Base-by-base conservation (phyloP, 257 asterid genomes). In the Cynanchum wilfordii region DNA sequence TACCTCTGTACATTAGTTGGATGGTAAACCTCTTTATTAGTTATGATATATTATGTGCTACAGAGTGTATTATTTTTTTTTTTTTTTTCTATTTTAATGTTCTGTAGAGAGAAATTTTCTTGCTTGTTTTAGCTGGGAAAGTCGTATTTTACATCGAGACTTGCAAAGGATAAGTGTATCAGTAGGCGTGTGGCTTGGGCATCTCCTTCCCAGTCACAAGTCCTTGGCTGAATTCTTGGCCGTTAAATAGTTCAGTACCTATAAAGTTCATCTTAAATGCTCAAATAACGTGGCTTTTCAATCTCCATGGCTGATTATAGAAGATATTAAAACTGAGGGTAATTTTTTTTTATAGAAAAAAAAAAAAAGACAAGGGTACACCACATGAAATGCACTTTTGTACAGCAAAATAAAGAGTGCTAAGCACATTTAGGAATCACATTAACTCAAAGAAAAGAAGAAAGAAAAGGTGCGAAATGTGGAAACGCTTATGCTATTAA, bases 401-500 rank as follows among this genome's bases (percentile, higher is more conserved):
- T 60, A 60, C 71, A 50, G 30, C 27, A 36, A 29, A 60, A 24
- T 19, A 49, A 62, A 42, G 47, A 42, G 22, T 58, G 68, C 17
- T 40, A 19, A 27, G 29, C 75, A 56, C 42, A 9, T 9, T n/a
- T 19, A 47, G 68, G 30, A 36, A 47, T 62, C 29, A 20, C 20
- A 63, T 50, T 36, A 42, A 38, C 65, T 4, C 5, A 19, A 60
- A 5, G 19, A 33, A 62, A 29, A 19, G 3, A 62, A 25, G 24
- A 50, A 50, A 49, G 19, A 49, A 49, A 49, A 12, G 29, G 36
- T 3, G 33, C 3, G 38, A 16, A 5, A 50, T 19, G 29, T 17
- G 36, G 30, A 16, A 62, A 30, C 1, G 47, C 3, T 20, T 27
- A 36, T 30, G 27, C 38, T 17, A 20, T 78, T 65, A 86, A 59